Base-by-base conservation (phyloP, 2,329 filamentous ascomycete genomes). In the Phialemoniopsis sp. region DNA sequence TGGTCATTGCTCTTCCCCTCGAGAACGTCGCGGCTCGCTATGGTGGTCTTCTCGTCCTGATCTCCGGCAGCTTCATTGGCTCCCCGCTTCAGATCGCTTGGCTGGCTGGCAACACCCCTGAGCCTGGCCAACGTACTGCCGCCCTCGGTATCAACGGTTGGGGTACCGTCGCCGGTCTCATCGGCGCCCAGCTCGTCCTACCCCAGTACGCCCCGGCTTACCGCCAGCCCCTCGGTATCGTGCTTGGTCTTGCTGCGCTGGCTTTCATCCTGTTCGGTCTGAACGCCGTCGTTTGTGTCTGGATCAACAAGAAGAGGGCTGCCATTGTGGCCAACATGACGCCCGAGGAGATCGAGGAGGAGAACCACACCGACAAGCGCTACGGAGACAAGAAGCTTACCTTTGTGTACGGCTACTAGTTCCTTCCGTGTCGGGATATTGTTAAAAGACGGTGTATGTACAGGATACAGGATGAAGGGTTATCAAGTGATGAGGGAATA, bases 321-420 rank as follows among this genome's bases (percentile, higher is more conserved):
- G 36, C 36, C 32, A 42, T 42, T 21, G 35, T 42, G 17, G 36
- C 36, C 3, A 13, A 30, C 8, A 42, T 42, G 40, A 42, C 36
- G 10, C 32, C 36, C 3, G 40, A 42, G 36, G 29, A 42, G 32
- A 42, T 42, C 15, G 35, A 38, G 5, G 35, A 42, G 16, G 40
- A 42, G 32, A 38, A 38, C 21, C 26, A 29, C 4, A 35, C 21
- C 16, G 32, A 32, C 32, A 38, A 34, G 32, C 36, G 36, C 14
- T 42, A 42, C 18, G 40, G 35, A 12, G 40, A 42, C 36, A 42
- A 42, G 28, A 42, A 42, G 40, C 16, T 29, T 17, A 42, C 40
- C 4, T 42, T 42, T 35, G 36, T 42, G 4, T 42, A 42, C 28
- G 40, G 40, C 13, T 42, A 32, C 26, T 42, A 38, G 35, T 37